Conservation (phyloP, 495 filamentous ascomycete species). For the Aspergillus saccharolyticus region DNA sequence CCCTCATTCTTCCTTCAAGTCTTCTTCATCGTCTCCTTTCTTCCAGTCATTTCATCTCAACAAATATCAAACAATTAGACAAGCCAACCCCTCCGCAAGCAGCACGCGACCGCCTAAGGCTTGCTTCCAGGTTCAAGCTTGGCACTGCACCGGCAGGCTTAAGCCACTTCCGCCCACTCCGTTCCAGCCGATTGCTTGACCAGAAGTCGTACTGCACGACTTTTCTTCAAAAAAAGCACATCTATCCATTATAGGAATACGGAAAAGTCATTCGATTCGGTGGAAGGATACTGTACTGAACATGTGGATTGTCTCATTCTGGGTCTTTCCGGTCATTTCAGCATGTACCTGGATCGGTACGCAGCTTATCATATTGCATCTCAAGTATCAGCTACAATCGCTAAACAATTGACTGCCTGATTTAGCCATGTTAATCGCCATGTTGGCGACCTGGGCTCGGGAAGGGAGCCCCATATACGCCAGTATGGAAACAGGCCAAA, state of each 20-base stretch:
- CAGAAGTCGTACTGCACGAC: neutral
- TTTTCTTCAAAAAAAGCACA: neutral
- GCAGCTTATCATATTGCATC: conserved; percentile 13
- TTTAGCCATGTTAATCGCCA: conserved; percentile 59
- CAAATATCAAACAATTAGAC: too few species aligned
- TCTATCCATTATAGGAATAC: too few species aligned
- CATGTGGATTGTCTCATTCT: conserved; percentile 54
- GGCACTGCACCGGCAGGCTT: conserved; percentile 1
- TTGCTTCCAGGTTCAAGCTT: neutral
- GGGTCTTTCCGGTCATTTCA: conserved; percentile 78
- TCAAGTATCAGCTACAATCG: neutral
- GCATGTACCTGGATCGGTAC: conserved; percentile 74
- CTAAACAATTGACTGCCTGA: neutral
- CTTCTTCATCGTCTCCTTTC: neutral
- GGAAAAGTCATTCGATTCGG: too few species aligned
- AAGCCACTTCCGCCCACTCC: conserved; percentile 19
- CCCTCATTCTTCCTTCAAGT: neutral
- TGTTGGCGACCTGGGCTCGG: conserved; percentile 66
- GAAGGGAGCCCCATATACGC: conserved; percentile 56
- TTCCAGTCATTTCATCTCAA: too few species aligned
- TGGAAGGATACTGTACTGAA: conserved; percentile 1
- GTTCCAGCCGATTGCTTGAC: neutral
- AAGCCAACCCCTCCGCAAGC: too few species aligned
- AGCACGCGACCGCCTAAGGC: too few species aligned
- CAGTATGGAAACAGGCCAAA: conserved; percentile 60